Evolutionary conservation across 805 yeast genomes (phyloP).

Genomic region (Dipodascus geniculatus): DNA sequence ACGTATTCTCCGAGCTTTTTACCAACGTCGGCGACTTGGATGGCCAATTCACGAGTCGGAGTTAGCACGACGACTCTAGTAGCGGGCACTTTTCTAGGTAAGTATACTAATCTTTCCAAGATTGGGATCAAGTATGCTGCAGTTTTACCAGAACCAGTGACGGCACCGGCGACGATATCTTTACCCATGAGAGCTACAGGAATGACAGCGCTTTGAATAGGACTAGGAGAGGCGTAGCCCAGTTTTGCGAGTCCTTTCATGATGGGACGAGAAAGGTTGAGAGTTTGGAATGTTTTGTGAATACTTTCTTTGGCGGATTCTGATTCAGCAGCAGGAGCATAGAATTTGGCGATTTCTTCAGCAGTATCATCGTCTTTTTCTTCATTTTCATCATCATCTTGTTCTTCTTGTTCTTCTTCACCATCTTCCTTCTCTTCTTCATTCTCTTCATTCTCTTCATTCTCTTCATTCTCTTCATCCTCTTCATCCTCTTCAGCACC

Average conservation of each 20-base stretch:
- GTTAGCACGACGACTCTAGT: slow-evolving; percentile 85
- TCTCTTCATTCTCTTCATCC: slow-evolving; percentile 14
- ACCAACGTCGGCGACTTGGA: slow-evolving; percentile 93
- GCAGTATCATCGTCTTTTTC: slow-evolving; percentile 46
- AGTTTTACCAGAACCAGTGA: slow-evolving; percentile 98
- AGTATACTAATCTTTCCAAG: slow-evolving; percentile 79
- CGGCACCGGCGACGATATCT: slow-evolving; percentile 98
- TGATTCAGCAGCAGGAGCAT: slow-evolving; percentile 45
- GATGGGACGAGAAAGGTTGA: slow-evolving; percentile 82
- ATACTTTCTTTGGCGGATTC: slow-evolving; percentile 39
- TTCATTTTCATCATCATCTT: slow-evolving; percentile 10
- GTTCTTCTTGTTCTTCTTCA: slow-evolving; percentile 24
- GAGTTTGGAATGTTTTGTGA: slow-evolving; percentile 59
- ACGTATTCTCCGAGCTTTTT: slow-evolving; percentile 70
- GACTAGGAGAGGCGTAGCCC: slow-evolving; percentile 83
- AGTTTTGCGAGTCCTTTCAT: slow-evolving; percentile 69
- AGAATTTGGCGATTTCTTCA: slow-evolving; percentile 74
- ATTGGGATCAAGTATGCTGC: slow-evolving; percentile 97
- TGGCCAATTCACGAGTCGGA: slow-evolving; percentile 96
- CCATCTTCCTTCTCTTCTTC: slow-evolving; percentile 27
- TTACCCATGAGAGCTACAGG: slow-evolving; percentile 91
- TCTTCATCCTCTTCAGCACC: slow-evolving; percentile 25
- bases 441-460: slow-evolving; percentile 20
- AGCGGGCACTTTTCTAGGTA: slow-evolving; percentile 75
- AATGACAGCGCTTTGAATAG: slow-evolving; percentile 86